phyloP scores from a whole-genome alignment of 2,329 filamentous ascomycete genomes.

The Nakataea oryzae region DNA sequence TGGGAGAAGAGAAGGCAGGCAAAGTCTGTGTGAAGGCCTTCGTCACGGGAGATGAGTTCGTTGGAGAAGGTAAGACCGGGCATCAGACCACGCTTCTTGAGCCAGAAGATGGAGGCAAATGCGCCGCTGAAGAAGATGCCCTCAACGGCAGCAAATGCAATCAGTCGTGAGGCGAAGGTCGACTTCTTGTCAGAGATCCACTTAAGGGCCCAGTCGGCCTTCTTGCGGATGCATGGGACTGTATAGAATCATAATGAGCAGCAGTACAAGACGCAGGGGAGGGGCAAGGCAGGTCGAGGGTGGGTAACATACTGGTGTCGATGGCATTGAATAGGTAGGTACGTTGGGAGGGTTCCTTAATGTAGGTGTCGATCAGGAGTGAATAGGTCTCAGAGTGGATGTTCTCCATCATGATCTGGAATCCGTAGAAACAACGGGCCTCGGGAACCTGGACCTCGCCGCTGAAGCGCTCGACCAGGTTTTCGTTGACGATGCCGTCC shows the following conservation, averaged over 20 bases:
- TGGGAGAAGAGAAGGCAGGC: slow-evolving; percentile 97
- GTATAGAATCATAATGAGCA: neutral
- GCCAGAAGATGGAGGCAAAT: slow-evolving; percentile 98
- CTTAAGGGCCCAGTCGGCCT: slow-evolving; percentile 92
- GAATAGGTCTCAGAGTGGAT: slow-evolving; percentile 99
- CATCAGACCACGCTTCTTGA: slow-evolving; percentile 99
- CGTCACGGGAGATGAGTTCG: slow-evolving; percentile 98
- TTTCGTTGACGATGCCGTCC: slow-evolving; percentile 99
- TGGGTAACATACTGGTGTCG: slow-evolving; percentile 67
- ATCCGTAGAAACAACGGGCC: slow-evolving; percentile 98
- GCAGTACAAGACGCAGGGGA: slow-evolving; percentile 33
- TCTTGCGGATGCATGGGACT: slow-evolving; percentile 96
- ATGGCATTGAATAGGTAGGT: slow-evolving; percentile 96
- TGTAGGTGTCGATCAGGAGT: slow-evolving; percentile 96
- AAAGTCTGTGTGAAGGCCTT: slow-evolving; percentile 99
- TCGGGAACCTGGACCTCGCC: slow-evolving; percentile 94
- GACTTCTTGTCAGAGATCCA: slow-evolving; percentile 95
- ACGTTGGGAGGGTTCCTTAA: slow-evolving; percentile 92
- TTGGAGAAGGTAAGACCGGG: slow-evolving; percentile 97
- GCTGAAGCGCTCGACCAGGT: slow-evolving; percentile 95
- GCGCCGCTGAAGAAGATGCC: slow-evolving; percentile 99
- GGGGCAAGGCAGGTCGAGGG: neutral
- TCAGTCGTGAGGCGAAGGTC: slow-evolving; percentile 87
- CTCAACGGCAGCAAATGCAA: slow-evolving; percentile 95
- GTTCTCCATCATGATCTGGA: slow-evolving; percentile 99